phyloP scores from a whole-genome alignment of 768 basidiomycete species.

The Suillus subaureus region DNA sequence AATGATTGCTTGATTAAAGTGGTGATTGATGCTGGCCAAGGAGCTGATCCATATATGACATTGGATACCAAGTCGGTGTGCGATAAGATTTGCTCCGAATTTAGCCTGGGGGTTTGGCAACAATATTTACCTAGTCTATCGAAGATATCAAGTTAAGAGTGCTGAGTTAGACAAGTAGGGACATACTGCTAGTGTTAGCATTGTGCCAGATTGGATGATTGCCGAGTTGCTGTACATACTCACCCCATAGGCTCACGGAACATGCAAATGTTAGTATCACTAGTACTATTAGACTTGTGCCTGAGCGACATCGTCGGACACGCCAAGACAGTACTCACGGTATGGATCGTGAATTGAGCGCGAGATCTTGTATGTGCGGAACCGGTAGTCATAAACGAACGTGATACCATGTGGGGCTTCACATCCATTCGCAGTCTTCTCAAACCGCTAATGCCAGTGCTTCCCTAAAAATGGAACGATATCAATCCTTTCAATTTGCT shows the following conservation, averaged over 20 bases:
- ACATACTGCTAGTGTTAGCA: not conserved
- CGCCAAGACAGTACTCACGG: conserved; percentile 2
- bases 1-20: not conserved
- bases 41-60: not conserved
- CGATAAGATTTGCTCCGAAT: not conserved
- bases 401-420: not conserved
- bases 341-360: not conserved
- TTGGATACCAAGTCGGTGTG: not conserved
- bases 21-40: not conserved
- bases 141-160: not conserved
- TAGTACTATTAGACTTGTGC: no score
- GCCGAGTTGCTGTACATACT: not conserved
- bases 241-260: not conserved
- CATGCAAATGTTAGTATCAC: not conserved
- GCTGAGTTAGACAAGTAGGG: not conserved
- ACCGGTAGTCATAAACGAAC: not conserved
- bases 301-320: not conserved
- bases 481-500: not conserved
- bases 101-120: not conserved
- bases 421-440: not conserved
- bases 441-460: not conserved
- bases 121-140: not conserved
- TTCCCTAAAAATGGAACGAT: not conserved
- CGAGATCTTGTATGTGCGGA: not conserved
- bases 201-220: not conserved